phyloP scores from a whole-genome alignment of 495 filamentous ascomycete species.

The Penicillium waksmanii region DNA sequence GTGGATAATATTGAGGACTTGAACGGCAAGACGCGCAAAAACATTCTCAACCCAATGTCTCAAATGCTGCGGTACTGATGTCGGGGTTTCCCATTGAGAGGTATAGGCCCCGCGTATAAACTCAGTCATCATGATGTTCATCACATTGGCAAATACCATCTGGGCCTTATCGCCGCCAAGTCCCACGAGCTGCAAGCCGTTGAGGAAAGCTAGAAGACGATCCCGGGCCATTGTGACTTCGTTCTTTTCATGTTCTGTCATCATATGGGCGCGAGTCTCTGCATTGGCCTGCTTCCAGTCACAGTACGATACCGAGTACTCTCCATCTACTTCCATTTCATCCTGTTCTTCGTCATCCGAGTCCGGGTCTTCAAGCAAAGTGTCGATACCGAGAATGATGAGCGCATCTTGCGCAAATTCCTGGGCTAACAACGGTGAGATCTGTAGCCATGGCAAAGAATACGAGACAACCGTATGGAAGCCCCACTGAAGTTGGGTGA shows the following conservation, averaged over 20 bases:
- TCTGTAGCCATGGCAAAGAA: slow-evolving; percentile 55
- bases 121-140: slow-evolving; percentile 68
- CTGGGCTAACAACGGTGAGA: slow-evolving; percentile 54
- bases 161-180: slow-evolving; percentile 76
- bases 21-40: slow-evolving; percentile 66
- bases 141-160: slow-evolving; percentile 73
- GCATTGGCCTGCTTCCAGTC: slow-evolving; percentile 39
- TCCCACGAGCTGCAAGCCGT: slow-evolving; percentile 69
- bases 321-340: slow-evolving; percentile 43
- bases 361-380: slow-evolving; percentile 27
- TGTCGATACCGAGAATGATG: slow-evolving; percentile 60
- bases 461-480: slow-evolving; percentile 70
- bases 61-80: slow-evolving; percentile 59
- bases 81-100: slow-evolving; percentile 60
- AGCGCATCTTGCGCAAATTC: slow-evolving; percentile 58
- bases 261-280: slow-evolving; percentile 37
- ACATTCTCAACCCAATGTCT: slow-evolving; percentile 73
- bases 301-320: slow-evolving; percentile 44
- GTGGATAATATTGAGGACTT: slow-evolving; percentile 59
- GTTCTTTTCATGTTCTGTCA: slow-evolving; percentile 40
- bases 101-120: slow-evolving; percentile 66
- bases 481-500: slow-evolving; percentile 58
- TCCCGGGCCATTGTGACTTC: slow-evolving; percentile 49
- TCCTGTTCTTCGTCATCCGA: slow-evolving; percentile 27
- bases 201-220: slow-evolving; percentile 59